These are phyloP conservation scores for Lagerstroemia speciosa DNA, from an alignment of 345 rosid species.

Conservation along the genomic window DNA sequence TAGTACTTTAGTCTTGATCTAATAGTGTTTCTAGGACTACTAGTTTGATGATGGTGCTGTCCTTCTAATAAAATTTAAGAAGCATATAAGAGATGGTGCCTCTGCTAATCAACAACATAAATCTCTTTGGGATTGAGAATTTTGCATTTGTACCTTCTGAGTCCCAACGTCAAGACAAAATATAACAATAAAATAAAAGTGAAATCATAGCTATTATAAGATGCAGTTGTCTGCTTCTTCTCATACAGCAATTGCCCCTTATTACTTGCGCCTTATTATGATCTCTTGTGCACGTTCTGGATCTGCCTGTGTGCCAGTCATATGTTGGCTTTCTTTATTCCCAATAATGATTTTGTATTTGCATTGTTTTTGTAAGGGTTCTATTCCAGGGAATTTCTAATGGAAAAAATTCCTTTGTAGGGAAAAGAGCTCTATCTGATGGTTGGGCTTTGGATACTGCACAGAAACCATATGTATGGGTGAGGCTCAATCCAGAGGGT, in stretches of 20 bases:
- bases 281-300: not conserved
- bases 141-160: no score
- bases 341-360: not conserved
- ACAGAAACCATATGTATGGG: constrained; percentile 96
- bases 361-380: not conserved
- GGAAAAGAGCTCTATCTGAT: constrained; percentile 89
- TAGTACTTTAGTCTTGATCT: no score
- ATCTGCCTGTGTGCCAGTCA: not conserved
- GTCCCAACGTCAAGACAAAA: no score
- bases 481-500: constrained; percentile 83
- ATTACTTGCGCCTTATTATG: not conserved
- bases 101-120: no score
- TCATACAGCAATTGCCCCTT: not conserved
- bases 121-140: no score
- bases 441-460: constrained; percentile 98
- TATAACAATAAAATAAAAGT: no score
- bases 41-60: no score
- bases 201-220: no score
- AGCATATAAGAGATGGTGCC: no score
- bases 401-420: constrained; percentile 23
- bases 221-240: not conserved
- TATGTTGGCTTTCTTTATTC: not conserved
- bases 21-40: no score
- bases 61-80: no score
- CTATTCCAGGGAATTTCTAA: not conserved